phyloP scores from a whole-genome alignment of 23 red algal species.

The Gracilaria vermiculophylla region DNA sequence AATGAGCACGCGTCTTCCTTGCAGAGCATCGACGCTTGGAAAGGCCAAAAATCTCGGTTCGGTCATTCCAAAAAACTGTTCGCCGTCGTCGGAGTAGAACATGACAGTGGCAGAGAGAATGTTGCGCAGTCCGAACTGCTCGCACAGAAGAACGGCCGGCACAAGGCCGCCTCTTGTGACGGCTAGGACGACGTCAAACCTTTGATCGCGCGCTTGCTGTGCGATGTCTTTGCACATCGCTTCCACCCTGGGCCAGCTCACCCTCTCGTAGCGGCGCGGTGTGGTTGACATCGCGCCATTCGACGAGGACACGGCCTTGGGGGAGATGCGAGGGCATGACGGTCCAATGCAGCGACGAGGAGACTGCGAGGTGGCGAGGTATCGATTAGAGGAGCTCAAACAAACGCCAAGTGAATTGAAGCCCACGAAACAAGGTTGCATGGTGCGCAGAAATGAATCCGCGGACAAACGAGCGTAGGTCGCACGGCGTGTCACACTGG shows the following conservation, averaged over 20 bases:
- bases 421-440: too few relatives aligned
- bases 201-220: not conserved
- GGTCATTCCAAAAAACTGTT: constrained; percentile 85
- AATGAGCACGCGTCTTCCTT: constrained; percentile 78
- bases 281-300: constrained; percentile 16
- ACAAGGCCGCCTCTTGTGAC: constrained; percentile 88
- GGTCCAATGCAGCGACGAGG: not conserved
- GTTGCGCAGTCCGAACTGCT: constrained; percentile 78
- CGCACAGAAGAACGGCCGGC: constrained; percentile 72
- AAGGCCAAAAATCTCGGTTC: constrained; percentile 90
- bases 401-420: too few relatives aligned
- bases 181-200: constrained; percentile 74
- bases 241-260: constrained; percentile 35
- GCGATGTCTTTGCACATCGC: constrained; percentile 20
- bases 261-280: not conserved
- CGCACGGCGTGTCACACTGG: too few relatives aligned
- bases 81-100: constrained; percentile 90
- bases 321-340: not conserved
- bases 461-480: too few relatives aligned
- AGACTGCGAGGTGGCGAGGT: not conserved
- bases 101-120: constrained; percentile 90
- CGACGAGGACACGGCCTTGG: not conserved
- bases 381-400: too few relatives aligned
- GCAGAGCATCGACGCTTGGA: constrained; percentile 65
- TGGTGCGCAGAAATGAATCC: too few relatives aligned